Base-by-base conservation (phyloP, 805 yeast genomes). In the Danielia oregonensis region DNA sequence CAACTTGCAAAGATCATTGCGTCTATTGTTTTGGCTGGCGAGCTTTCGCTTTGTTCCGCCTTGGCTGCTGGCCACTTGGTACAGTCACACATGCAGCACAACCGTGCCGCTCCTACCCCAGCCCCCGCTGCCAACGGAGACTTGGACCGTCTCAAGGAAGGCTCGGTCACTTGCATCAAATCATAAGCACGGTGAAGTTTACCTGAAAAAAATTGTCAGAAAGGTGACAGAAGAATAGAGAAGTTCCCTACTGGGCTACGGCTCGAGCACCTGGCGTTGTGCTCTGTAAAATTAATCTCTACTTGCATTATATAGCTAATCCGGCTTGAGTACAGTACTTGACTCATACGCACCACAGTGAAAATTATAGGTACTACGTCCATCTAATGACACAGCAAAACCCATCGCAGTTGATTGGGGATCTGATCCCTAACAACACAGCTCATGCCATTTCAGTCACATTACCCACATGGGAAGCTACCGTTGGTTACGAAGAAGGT, bases 61-160 rank as follows among this genome's bases (percentile, higher is more conserved):
- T 76, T 93, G 47, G 97, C 97, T 7, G 97, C 97, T 18, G 99
- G 99, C 30, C 99, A 93, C 65, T 74, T 93, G 51, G 99, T 93
- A 24, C 95, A 87, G 69, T 83, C 95, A 48, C 99, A 93, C 63
- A 93, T 93, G 98, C 80, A 79, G 40, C 96, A 84, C 57, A 93
- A 93, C 70, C 81, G 98, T 62, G 24, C 40, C 10, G 61, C 76
- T 4, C 40, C 54, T 1, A 48, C 61, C 10, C 54, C 63, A 4
- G 50, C 63, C 10, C 47, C 58, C 21, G 42, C 39, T 15, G 35
- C 36, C 26, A 27, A 18, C 10, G 46, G 26, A 19, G 66, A 62
- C 24, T 24, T 61, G 35, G 46, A 70, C 36, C 67, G 85, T 35
- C 68, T 82, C 36, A 63, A 74, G 44, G 84, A 83, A 49, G 91